Conservation (phyloP, 768 basidiomycete species). For the Pleurotus tuoliensis region DNA sequence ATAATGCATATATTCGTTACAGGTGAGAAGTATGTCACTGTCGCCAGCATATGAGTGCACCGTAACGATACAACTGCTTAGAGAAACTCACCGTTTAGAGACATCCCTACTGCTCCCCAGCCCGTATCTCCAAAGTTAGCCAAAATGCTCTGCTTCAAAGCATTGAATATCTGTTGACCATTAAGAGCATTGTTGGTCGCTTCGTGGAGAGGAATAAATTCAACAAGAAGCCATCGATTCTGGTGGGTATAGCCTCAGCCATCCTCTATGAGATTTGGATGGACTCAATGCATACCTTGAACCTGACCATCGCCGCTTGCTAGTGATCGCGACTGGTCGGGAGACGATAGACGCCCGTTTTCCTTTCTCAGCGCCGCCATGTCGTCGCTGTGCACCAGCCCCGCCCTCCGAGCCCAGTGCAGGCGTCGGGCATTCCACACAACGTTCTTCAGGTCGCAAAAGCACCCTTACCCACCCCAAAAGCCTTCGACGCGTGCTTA, state of each 20-base stretch:
- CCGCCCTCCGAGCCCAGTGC: neutral
- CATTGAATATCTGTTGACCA: constrained; percentile 62
- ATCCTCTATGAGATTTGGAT: neutral
- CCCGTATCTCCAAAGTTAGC: constrained; percentile 80
- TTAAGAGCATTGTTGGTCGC: constrained; percentile 29
- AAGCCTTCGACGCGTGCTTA: neutral
- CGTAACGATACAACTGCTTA: neutral
- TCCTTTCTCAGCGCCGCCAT: no score
- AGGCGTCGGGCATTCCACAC: neutral
- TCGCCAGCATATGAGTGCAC: constrained; percentile 2
- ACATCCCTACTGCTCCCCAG: constrained; percentile 77
- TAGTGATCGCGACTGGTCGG: neutral
- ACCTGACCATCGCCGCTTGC: constrained; percentile 1
- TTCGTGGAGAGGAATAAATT: constrained; percentile 55
- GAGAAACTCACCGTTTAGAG: constrained; percentile 55
- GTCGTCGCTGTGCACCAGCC: neutral
- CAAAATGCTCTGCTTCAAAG: constrained; percentile 66
- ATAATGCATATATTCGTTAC: constrained; percentile 81
- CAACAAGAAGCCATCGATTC: constrained; percentile 89
- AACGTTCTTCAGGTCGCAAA: neutral
- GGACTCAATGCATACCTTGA: neutral
- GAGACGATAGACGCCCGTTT: no score
- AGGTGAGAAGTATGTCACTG: constrained; percentile 89
- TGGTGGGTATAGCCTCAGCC: constrained; percentile 19
- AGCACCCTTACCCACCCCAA: neutral